Evolutionary conservation across 352 stramenopile species (phyloP), one percentile per base, ranked within the genome.

Genomic region (Globisporangium nagaii): DNA sequence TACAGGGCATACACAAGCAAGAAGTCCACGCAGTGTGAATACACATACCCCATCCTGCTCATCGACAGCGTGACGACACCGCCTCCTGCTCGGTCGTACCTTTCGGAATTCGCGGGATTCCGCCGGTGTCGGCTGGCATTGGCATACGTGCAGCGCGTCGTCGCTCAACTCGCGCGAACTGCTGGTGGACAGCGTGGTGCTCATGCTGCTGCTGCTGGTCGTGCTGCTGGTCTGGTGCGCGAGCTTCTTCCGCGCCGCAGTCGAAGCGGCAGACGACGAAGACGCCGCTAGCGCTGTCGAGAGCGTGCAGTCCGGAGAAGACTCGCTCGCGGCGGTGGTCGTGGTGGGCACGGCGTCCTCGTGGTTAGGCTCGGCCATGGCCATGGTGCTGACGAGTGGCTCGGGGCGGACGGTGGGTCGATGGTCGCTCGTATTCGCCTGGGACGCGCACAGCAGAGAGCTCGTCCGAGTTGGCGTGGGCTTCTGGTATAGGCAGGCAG

Each of bases 21-120:
- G n/a, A n/a, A n/a, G n/a, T n/a, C n/a, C n/a, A n/a, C n/a, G n/a
- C n/a, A n/a, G n/a, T n/a, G n/a, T n/a, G n/a, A n/a, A n/a, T 54
- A 30, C 22, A 27, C 37, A 22, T 20, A 66, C 22, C 35, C 34
- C 20, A 34, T 35, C n/a, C 35, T 41, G 11, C 27, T 12, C 48
- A 35, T n/a, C 36, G 17, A 31, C 8, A 11, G 5, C 53, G 41
- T 25, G 7, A 19, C 36, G 17, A 42, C 5, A 53, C 36, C 42
- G 4, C 34, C 48, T 45, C 11, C 37, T 11, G 32, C n/a, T 11
- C 10, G 32, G 15, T 37, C 32, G 32, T 37, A 88, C 80, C 80
- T 92, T 92, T 61, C 79, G 82, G 56, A 92, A 92, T 58, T 92
- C 82, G 65, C 82, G 82, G 47, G 70, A 74, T 53, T 92, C 82